Conservation (phyloP, 371 early-diverging fungal species). For the Mortierella sp. region DNA sequence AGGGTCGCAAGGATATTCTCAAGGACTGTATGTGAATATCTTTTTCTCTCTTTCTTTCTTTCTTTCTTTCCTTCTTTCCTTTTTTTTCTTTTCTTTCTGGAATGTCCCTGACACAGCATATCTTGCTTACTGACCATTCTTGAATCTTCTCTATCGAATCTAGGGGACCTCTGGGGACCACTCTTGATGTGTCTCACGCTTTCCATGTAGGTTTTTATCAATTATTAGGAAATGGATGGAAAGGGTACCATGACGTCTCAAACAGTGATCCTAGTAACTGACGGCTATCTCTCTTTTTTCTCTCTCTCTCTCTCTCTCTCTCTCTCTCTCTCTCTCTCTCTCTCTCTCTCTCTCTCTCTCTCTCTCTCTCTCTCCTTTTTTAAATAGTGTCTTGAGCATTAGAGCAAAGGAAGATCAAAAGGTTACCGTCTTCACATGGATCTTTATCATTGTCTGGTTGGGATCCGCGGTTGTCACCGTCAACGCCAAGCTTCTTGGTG, state of each 20-base stretch:
- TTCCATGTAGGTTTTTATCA: slow-evolving; percentile 71
- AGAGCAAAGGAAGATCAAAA: slow-evolving; percentile 78
- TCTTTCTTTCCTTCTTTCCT: not conserved
- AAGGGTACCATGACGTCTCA: too few species aligned
- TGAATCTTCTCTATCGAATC: not conserved
- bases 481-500: slow-evolving; percentile 93
- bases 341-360: not conserved
- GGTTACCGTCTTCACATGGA: slow-evolving; percentile 86
- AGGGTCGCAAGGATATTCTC: slow-evolving; percentile 71
- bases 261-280: not conserved
- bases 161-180: slow-evolving; percentile 97
- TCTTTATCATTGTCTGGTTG: slow-evolving; percentile 92
- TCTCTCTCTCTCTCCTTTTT: not conserved
- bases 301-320: not conserved
- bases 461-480: slow-evolving; percentile 94
- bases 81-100: not conserved
- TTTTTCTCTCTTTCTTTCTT: not conserved
- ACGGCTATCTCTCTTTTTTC: not conserved
- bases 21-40: slow-evolving; percentile 74
- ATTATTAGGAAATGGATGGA: not conserved
- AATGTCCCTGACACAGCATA: not conserved
- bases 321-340: too few species aligned
- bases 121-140: slow-evolving; percentile 13
- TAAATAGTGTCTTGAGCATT: slow-evolving; percentile 66
- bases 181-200: slow-evolving; percentile 88